Evolutionary conservation across 2,329 filamentous ascomycete species (phyloP).

Genomic region (Onygenales sp.): DNA sequence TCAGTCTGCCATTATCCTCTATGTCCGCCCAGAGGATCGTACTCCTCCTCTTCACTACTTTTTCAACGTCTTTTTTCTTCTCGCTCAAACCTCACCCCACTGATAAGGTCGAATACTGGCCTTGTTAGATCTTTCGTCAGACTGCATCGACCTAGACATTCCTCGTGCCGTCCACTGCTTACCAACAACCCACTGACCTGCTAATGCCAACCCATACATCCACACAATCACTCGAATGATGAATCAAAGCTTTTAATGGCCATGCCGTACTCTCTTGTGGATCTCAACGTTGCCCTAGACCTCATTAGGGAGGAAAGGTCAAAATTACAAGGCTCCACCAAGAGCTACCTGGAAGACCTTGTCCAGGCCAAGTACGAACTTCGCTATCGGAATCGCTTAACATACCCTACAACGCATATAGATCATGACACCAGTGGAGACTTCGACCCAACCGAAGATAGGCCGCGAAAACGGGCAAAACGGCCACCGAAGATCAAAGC

Average conservation of each 20-base stretch:
- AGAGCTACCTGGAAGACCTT: neutral
- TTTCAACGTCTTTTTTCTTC: too few species aligned
- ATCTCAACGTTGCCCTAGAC: neutral
- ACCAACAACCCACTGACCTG: neutral
- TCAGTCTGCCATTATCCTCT: too few species aligned
- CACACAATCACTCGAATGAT: neutral
- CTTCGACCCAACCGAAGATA: conserved; percentile 18
- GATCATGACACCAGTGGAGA: conserved; percentile 27
- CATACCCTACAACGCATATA: conserved; percentile 17
- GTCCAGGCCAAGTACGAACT: neutral
- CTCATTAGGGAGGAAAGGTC: neutral
- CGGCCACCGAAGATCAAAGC: neutral
- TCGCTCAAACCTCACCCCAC: too few species aligned
- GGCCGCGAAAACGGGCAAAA: neutral
- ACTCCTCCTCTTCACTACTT: too few species aligned
- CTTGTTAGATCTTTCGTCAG: too few species aligned
- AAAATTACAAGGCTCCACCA: neutral
- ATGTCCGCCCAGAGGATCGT: too few species aligned
- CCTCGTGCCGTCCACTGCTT: too few species aligned
- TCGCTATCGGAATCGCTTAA: neutral
- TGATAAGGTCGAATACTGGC: too few species aligned
- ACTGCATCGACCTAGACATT: too few species aligned
- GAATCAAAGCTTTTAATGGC: neutral
- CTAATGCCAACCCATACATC: neutral
- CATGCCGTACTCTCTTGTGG: conserved; percentile 3